Evolutionary conservation across 306 rosid genomes (phyloP).

Genomic region (Quercus parvula): DNA sequence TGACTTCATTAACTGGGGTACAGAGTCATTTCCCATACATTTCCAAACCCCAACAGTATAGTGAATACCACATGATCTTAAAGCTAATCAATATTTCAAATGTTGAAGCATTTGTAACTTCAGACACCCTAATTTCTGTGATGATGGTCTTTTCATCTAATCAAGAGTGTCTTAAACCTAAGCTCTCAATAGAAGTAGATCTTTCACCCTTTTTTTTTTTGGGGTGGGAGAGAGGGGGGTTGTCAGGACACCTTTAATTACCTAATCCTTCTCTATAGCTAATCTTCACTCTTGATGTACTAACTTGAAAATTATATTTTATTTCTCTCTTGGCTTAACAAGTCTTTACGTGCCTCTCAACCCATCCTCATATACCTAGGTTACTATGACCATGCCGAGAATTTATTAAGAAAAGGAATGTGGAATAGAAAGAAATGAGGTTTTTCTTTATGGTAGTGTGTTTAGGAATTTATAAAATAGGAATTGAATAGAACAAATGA

Average conservation of each 20-base stretch:
- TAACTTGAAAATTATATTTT: background rate
- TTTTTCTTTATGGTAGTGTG: too few species aligned
- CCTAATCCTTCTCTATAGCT: background rate
- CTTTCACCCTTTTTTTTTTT: background rate
- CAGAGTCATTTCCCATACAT: background rate
- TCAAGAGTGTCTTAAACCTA: slow-evolving; percentile 4
- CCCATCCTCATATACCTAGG: background rate
- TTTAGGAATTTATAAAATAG: too few species aligned
- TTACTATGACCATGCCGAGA: background rate
- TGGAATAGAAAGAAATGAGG: too few species aligned
- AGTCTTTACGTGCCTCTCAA: background rate
- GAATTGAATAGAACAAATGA: too few species aligned
- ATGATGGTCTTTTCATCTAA: background rate
- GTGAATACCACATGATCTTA: background rate
- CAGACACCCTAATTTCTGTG: slow-evolving; percentile 18
- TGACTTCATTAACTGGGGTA: background rate
- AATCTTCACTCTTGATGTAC: background rate
- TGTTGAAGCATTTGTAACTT: slow-evolving; percentile 8
- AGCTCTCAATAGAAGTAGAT: background rate
- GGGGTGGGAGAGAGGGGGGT: too few species aligned
- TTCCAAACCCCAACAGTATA: background rate
- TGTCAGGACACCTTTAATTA: background rate
- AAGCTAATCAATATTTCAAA: background rate
- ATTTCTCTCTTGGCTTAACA: background rate
- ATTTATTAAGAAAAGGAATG: too few species aligned